Base-by-base conservation (phyloP, 257 asterid species). In the Solanum piurae region DNA sequence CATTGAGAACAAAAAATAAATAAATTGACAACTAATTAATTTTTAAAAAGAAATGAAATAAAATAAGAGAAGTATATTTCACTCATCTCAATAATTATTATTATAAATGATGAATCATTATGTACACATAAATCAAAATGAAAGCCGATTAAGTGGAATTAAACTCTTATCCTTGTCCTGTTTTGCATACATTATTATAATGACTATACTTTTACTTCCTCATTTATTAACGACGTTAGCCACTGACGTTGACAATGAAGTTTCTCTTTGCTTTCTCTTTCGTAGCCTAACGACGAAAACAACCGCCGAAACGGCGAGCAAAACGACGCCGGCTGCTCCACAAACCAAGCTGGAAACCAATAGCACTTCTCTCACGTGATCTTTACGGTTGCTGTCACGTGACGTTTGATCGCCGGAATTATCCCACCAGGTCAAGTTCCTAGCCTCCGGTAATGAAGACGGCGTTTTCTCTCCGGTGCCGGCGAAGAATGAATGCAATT, bases 401-500 rank as follows among this genome's bases (percentile, higher is more conserved):
- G 94, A 87, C 34, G 69, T 91, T 23, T 38, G 12, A n/a, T 40
- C 40, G 55, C 89, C 90, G 69, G 83, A 89, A 89, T 86, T 38
- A 1, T 55, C 44, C 92, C 93, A 80, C 95, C 92, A 91, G 68
- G 89, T 89, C 21, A 94, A 80, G 40, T 95, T 95, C 90, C 89
- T 92, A 34, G 96, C 99, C 91, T 92, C 96, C 3, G 99, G 98
- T 62, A 93, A 90, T 90, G 91, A 90, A 3, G 94, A 29, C 37
- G 91, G 34, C 85, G 92, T 37, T n/a, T 76, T 74, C 5, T 38
- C 86, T 69, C 18, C 85, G 76, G 75, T 40, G 55, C 89, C 90
- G 29, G 92, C 94, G 94, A 96, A 96, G 84, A 92, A 92, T 2
- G 92, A 49, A 23, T 49, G 87, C 90, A 88, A 91, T 27, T 90